These are phyloP conservation scores for Eucalyptus polybractea DNA, from an alignment of 345 rosid genomes.

Conservation along the genomic window DNA sequence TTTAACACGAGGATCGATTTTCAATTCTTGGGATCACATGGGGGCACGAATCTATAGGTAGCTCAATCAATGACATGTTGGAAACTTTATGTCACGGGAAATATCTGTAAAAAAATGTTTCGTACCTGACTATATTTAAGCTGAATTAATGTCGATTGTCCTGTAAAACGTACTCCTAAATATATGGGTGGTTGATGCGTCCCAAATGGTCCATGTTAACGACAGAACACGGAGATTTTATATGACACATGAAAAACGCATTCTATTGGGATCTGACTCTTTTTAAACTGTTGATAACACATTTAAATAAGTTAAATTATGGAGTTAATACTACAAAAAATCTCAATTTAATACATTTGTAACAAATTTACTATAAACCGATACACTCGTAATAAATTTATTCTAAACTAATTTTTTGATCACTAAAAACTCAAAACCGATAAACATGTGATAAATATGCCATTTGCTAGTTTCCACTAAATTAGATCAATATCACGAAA, in stretches of 20 bases:
- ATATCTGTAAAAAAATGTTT: not conserved
- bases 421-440: too few relatives aligned
- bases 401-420: too few relatives aligned
- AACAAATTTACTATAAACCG: too few relatives aligned
- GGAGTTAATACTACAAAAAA: too few relatives aligned
- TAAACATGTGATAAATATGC: too few relatives aligned
- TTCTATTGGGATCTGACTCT: not conserved
- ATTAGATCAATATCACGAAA: too few relatives aligned
- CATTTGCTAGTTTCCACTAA: rapidly evolving
- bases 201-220: not conserved
- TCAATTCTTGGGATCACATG: not conserved
- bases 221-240: not conserved
- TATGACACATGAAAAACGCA: not conserved
- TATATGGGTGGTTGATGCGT: not conserved
- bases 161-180: not conserved
- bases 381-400: rapidly evolving
- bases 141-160: not conserved
- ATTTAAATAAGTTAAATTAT: not conserved
- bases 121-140: not conserved
- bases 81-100: not conserved
- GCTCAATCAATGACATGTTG: not conserved
- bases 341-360: not conserved
- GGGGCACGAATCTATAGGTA: not conserved
- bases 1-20: not conserved
- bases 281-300: not conserved